Evolutionary conservation across 257 asterid species (phyloP), one percentile per base, ranked within the genome.

Genomic region (Lavandula angustifolia): DNA sequence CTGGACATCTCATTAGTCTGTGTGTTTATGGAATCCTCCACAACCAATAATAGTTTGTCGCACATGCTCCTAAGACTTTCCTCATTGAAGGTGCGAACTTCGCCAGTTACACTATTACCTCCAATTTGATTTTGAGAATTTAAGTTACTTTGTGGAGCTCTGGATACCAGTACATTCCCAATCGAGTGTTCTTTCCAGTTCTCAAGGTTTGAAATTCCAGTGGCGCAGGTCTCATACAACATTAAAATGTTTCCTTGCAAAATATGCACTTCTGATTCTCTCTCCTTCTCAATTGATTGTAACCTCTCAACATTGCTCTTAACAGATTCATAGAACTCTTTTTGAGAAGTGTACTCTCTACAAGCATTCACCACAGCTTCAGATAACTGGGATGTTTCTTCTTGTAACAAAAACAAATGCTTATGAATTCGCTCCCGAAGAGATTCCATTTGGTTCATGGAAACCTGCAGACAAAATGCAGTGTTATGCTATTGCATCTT

Each of bases 141-240:
- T 35, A 69, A 67, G 67, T 66, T 64, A 51, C 49, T 70, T 10
- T 73, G 75, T 27, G 82, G 72, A 78, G 81, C 61, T 60, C 75
- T 73, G 43, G 80, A 53, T 14, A 75, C 71, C 62, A 60, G 62
- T 12, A 41, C 75, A 54, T 81, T 80, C 68, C 78, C 85, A 76
- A 13, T 73, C 58, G 70, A 60, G 49, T 57, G 79, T 56, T 76
- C 73, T 70, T 80, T 87, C 81, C 82, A 72, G 55, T 75, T 81
- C 66, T 85, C 89, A 54, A 92, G 83, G 73, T 82, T 92, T 47
- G 78, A 68, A 66, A 84, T 66, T 67, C 84, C 83, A 67, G 68
- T 73, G 27, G 74, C 70, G 70, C 94, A 89, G 65, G 97, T 82
- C 51, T 84, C 95, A 70, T 69, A 76, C 68, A 92, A 84, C 67